A percentile compares a stretch with the other conserved stretches of the same genome.
Conservation (phyloP, 495 filamentous ascomycete species). For the Tuber brumale region DNA sequence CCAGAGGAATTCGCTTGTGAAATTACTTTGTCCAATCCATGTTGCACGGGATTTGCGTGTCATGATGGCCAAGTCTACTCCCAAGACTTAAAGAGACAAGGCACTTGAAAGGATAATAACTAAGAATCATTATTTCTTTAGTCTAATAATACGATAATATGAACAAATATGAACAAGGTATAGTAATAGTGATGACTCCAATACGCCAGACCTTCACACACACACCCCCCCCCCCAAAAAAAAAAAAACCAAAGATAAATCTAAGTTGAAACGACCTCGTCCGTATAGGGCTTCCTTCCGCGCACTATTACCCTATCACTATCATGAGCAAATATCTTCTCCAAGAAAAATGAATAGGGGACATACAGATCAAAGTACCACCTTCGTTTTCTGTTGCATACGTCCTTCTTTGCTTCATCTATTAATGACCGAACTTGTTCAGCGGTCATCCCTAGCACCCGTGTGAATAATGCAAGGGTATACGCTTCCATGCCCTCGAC, state of each 20-base stretch:
- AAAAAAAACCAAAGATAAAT: background rate
- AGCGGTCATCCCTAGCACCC: constrained; percentile 26
- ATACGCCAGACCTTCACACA: background rate
- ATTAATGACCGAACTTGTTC: constrained; percentile 24
- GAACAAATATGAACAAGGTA: background rate
- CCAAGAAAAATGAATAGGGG: background rate
- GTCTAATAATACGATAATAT: background rate
- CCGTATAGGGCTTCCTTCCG: constrained; percentile 22
- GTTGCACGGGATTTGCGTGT: background rate
- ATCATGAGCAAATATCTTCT: background rate
- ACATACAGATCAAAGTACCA: constrained; percentile 38
- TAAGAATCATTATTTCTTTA: background rate
- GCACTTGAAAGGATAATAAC: background rate
- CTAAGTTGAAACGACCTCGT: background rate
- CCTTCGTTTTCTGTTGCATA: constrained; percentile 29
- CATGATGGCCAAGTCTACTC: background rate
- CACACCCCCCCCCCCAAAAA: background rate
- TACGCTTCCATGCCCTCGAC: constrained; percentile 38
- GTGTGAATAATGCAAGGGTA: constrained; percentile 27
- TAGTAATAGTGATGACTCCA: background rate
- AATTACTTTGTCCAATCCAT: background rate
- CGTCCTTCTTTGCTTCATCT: constrained; percentile 18
- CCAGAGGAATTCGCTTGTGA: background rate
- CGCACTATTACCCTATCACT: constrained; percentile 25
- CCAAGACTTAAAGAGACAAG: background rate